Evolutionary conservation across 169 alveolate genomes (phyloP), one percentile per base, ranked within the genome.

Genomic region (Plasmodium cynomolgi): DNA sequence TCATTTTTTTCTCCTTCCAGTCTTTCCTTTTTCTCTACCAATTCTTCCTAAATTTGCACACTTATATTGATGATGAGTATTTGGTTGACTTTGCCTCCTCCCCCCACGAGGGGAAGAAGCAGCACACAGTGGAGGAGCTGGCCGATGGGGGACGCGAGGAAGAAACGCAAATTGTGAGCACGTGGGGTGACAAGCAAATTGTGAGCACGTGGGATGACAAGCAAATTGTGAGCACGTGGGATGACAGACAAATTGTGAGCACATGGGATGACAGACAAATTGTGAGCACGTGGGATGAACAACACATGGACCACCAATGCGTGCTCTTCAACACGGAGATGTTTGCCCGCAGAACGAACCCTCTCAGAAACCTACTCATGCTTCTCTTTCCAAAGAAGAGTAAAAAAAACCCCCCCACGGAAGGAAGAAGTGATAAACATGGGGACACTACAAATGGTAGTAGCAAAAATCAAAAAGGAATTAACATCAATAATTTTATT

Each of bases 31-130:
- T 90, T 62, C 82, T 90, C 17, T 90, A 90, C 31, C 68, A 56
- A 2, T 80, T 90, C 50, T 90, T 80, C 72, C 6, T 90, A 5
- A 90, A 90, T n/a, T 41, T 90, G 94, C 94, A 90, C 86, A 90
- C 91, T 1, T 90, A 90, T 80, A 90, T 90, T 31, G 54, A 71
- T 3, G 83, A 90, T 80, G 94, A 90, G 33, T 62, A 62, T 15
- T 74, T 84, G 41, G 31, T 23, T 1, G 80, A 47, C 26, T 39
- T 62, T n/a, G 15, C 20, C 4, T 44, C 20, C 4, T 44, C 23
- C 72, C 41, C 15, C 15, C 39, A 83, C 6, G 44, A 77, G 39
- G 26, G n/a, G 58, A 5, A 8, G 29, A 50, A 77, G 3, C 56
- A 44, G 2, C n/a, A 44, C n/a, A 2, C 5, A 44, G 3, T 44